Percentiles rank a stretch among this genome's conserved stretches.
Conservation (phyloP, 805 yeast genomes). For the Hanseniaspora lindneri region DNA sequence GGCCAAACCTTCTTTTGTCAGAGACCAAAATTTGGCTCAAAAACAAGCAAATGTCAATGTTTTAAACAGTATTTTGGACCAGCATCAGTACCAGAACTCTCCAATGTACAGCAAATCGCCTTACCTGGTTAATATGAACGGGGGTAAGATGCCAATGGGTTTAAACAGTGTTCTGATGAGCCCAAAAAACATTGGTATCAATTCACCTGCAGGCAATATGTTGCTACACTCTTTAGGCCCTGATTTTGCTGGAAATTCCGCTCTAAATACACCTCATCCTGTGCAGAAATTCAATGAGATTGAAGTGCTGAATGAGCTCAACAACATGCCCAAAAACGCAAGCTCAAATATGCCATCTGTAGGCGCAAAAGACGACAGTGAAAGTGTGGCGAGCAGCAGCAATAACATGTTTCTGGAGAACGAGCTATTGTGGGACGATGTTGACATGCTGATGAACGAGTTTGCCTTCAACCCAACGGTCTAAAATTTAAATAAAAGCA, state of each 20-base stretch:
- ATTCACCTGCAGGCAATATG: neutral
- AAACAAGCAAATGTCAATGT: neutral
- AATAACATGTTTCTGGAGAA: neutral
- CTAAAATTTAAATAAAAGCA: slow-evolving; percentile 20
- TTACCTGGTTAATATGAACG: neutral
- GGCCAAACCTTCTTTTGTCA: slow-evolving; percentile 2
- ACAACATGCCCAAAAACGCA: neutral
- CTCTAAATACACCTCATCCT: neutral
- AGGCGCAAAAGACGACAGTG: slow-evolving; percentile 6
- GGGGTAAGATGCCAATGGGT: neutral
- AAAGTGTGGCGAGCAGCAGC: slow-evolving; percentile 9
- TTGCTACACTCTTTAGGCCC: neutral
- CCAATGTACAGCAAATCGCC: slow-evolving; percentile 14
- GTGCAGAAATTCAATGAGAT: neutral
- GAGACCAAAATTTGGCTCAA: slow-evolving; percentile 1
- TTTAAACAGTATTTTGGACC: neutral
- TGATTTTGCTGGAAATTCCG: neutral
- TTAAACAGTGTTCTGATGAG: neutral
- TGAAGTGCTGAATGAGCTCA: slow-evolving; percentile 19
- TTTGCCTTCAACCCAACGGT: slow-evolving; percentile 66
- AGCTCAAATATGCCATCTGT: neutral
- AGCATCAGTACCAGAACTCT: neutral
- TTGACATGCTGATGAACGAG: slow-evolving; percentile 80
- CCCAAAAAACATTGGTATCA: neutral
- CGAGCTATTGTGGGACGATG: slow-evolving; percentile 53